Evolutionary conservation across 1,139 yeast species (phyloP), one percentile per base, ranked within the genome.

Genomic region (Yamadazyma sp.): DNA sequence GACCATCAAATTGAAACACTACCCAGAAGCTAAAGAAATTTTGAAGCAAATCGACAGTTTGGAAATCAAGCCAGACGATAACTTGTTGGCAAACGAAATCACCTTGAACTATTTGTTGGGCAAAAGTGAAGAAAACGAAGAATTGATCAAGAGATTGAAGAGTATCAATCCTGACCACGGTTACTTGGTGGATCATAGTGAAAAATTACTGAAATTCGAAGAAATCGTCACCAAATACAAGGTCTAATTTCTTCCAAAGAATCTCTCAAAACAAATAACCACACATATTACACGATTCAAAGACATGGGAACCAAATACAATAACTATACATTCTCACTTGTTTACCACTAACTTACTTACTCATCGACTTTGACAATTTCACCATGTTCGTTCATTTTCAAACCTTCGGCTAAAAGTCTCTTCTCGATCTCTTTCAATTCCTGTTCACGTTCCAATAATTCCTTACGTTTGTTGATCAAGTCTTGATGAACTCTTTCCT

Each of bases 401-500:
- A 71, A 62, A 4, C 76, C 77, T 51, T 81, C 87, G 31, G 73
- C 76, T 46, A 81, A 77, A 50, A 86, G 72, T 51, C 92, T 72
- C 54, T 80, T 83, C 58, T 88, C 96, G 52, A 87, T 83, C 46
- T 84, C 91, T 53, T 79, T 79, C 56, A 92, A 76, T 59, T 92
- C 98, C 51, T 83, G 80, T 63, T 92, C 98, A 58, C 97, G 80
- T 42, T 88, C 89, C 54, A 84, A 73, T 48, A 92, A 75, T 61
- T 88, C 96, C 54, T 83, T 81, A 51, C 95, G 77, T 73, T 89
- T 89, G 58, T 80, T 79, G 54, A 86, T 73, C 62, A 92, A 75
- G 60, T 91, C 98, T 56, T 85, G 86, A 61, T 88, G 96, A 17
- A 92, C 96, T 51, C 96, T 75, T 58, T 83, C 87, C 62, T 85